Percentiles rank a stretch among this genome's conserved stretches.
Evolutionary conservation across 2,329 filamentous ascomycete species (phyloP).

Genomic region (Colletotrichum tanaceti): DNA sequence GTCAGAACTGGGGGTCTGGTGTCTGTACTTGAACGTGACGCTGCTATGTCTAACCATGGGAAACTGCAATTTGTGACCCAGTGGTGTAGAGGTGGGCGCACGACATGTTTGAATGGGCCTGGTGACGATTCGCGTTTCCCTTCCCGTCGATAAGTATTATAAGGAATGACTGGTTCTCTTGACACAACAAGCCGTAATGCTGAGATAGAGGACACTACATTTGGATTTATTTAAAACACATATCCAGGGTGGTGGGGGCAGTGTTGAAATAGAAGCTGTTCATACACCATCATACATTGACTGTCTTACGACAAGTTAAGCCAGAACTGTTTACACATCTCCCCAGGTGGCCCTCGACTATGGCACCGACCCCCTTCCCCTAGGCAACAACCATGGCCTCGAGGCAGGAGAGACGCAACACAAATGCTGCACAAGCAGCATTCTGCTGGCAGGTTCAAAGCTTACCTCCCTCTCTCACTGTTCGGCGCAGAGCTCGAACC

Average conservation of each 20-base stretch:
- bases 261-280: neutral
- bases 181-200: neutral
- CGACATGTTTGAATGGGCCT: neutral
- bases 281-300: constrained; percentile 7
- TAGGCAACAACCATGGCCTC: neutral
- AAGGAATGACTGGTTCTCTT: neutral
- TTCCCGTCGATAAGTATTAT: neutral
- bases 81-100: neutral
- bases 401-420: neutral
- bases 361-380: neutral
- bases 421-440: neutral
- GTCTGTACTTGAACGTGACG: neutral
- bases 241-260: neutral
- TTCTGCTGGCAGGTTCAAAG: neutral
- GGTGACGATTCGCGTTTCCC: neutral
- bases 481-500: constrained; percentile 33
- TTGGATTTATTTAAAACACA: neutral
- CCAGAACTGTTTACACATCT: too few species aligned
- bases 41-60: neutral
- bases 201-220: neutral
- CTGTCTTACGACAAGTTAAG: neutral
- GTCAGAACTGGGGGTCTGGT: too few species aligned
- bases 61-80: neutral
- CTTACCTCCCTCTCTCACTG: neutral
- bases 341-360: neutral